Conservation (phyloP, 2,329 filamentous ascomycete genomes). For the Arthrobotrys iridis region DNA sequence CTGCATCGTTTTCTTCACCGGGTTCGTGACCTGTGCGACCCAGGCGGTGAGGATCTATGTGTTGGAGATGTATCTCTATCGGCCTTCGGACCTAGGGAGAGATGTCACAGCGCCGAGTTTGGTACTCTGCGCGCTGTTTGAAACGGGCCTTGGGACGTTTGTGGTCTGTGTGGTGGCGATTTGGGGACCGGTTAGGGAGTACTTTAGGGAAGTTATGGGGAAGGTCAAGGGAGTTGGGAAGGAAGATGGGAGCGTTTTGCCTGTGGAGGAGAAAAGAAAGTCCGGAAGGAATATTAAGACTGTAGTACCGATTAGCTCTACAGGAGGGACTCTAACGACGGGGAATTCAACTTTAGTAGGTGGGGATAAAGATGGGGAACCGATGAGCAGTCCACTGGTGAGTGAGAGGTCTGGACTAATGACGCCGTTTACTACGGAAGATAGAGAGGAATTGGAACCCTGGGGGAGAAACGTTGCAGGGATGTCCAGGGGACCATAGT, state of each 20-base stretch:
- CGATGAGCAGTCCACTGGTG: constrained; percentile 6
- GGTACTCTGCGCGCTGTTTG: constrained; percentile 43
- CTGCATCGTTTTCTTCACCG: constrained; percentile 38
- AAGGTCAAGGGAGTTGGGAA: background rate
- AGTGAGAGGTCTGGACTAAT: constrained; percentile 31
- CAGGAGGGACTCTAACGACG: constrained; percentile 18
- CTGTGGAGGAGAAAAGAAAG: constrained; percentile 10
- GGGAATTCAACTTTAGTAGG: constrained; percentile 31
- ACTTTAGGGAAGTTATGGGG: background rate
- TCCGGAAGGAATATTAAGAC: constrained; percentile 22
- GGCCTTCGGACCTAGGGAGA: constrained; percentile 24
- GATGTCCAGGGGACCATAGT: background rate
- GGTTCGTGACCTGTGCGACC: constrained; percentile 41
- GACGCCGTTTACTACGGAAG: constrained; percentile 2
- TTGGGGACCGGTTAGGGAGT: constrained; percentile 45
- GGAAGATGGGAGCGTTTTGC: constrained; percentile 5
- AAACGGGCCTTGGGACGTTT: constrained; percentile 43
- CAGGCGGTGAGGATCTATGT: constrained; percentile 48
- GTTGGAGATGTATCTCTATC: constrained; percentile 44
- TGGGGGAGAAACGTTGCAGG: constrained; percentile 27
- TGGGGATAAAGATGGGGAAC: background rate
- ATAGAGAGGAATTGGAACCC: constrained; percentile 7
- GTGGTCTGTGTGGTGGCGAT: constrained; percentile 45
- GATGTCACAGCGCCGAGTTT: constrained; percentile 47
- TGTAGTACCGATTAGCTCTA: background rate